Evolutionary conservation across 495 filamentous ascomycete species (phyloP).

Genomic region (Xanthoparmelia taractica): DNA sequence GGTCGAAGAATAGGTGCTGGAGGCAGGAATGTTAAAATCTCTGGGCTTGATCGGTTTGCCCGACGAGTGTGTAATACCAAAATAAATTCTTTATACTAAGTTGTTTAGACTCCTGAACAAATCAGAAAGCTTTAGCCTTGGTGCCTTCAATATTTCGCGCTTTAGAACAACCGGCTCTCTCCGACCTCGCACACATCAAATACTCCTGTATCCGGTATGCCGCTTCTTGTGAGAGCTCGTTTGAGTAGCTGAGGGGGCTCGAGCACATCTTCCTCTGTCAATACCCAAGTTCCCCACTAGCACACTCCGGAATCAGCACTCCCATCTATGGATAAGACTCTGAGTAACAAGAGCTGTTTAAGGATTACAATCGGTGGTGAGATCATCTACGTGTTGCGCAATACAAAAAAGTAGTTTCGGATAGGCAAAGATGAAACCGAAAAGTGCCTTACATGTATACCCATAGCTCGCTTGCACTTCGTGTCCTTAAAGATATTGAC

Average conservation of each 20-base stretch:
- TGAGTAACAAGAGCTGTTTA: background rate
- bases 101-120: background rate
- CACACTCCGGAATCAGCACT: background rate
- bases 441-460: conserved; percentile 51
- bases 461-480: conserved; percentile 72
- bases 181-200: conserved; percentile 89
- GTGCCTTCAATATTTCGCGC: background rate
- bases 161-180: conserved; percentile 69
- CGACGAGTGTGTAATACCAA: background rate
- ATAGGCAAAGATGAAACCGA: background rate
- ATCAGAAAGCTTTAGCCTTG: background rate
- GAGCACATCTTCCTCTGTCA: conserved; percentile 78
- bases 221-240: conserved; percentile 63
- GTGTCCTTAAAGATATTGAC: conserved; percentile 90
- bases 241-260: conserved; percentile 74
- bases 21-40: background rate
- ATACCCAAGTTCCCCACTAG: conserved; percentile 44
- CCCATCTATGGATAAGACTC: background rate
- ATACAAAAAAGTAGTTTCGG: background rate
- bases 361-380: no score
- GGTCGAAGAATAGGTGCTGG: background rate
- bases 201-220: conserved; percentile 63
- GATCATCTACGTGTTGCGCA: background rate
- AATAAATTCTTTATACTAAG: background rate
- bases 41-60: background rate